Conservation (phyloP, 108 stramenopile genomes). For the Cyclotella sp. region DNA sequence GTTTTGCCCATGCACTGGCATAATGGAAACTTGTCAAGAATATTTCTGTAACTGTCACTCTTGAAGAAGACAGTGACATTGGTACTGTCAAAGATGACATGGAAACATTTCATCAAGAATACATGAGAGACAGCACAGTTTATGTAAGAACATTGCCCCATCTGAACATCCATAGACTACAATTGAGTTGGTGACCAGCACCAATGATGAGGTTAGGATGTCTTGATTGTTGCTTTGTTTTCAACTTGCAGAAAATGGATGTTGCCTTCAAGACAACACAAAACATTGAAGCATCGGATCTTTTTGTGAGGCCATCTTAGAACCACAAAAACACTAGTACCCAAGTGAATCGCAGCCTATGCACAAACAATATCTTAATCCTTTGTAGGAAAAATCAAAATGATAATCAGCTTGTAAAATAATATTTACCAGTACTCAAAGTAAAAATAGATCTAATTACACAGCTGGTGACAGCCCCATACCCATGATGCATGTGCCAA, state of each 20-base stretch:
- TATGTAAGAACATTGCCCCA: constrained; percentile 65
- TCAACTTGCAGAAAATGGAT: background rate
- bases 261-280: constrained; percentile 46
- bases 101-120: constrained; percentile 10
- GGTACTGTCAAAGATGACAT: background rate
- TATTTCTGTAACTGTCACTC: background rate
- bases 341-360: constrained; percentile 28
- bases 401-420: constrained; percentile 14
- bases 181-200: constrained; percentile 29
- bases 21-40: constrained; percentile 41
- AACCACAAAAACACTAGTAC: constrained; percentile 10
- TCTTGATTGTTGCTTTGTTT: constrained; percentile 15
- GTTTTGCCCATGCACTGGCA: constrained; percentile 53
- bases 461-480: background rate
- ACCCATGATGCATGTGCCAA: constrained; percentile 22
- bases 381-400: background rate
- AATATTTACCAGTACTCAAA: background rate
- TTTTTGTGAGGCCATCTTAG: too few species aligned
- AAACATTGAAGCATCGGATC: constrained; percentile 6
- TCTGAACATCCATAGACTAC: constrained; percentile 67
- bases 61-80: background rate
- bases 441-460: background rate
- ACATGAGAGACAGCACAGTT: constrained; percentile 33
- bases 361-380: constrained; percentile 22
- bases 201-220: constrained; percentile 16